Evolutionary conservation across 768 basidiomycete genomes (phyloP).

Genomic region (Tricholoma terreum): DNA sequence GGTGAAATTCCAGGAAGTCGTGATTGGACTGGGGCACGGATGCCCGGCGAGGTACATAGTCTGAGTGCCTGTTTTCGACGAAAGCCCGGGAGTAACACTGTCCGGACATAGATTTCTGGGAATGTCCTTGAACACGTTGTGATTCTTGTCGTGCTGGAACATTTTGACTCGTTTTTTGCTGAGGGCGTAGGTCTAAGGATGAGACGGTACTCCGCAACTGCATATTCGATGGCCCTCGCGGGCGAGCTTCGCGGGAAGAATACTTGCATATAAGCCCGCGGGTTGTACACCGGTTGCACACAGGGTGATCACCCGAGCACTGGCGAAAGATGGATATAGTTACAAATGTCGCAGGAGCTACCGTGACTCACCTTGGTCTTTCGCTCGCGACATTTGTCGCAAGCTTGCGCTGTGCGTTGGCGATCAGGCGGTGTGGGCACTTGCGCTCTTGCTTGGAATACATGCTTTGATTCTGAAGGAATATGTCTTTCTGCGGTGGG

Average conservation of each 20-base stretch:
- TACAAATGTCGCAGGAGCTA: not conserved
- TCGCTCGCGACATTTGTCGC: slow-evolving; percentile 53
- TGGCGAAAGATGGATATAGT: slow-evolving; percentile 16
- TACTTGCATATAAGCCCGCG: slow-evolving; percentile 53
- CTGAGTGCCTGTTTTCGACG: slow-evolving; percentile 1
- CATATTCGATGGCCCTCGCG: slow-evolving; percentile 29
- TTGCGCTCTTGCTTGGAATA: slow-evolving; percentile 8
- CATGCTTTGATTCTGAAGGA: slow-evolving; percentile 14
- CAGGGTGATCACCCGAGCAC: slow-evolving; percentile 59
- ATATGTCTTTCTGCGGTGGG: slow-evolving; percentile 8
- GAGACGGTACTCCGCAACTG: slow-evolving; percentile 26
- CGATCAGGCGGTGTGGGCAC: slow-evolving; percentile 23
- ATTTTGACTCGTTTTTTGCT: slow-evolving; percentile 4
- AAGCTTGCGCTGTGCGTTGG: slow-evolving; percentile 50
- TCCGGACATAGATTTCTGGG: slow-evolving; percentile 1
- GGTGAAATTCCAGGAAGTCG: not conserved
- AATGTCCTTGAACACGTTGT: slow-evolving; percentile 1
- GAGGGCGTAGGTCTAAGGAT: slow-evolving; percentile 20
- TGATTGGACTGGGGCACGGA: slow-evolving; percentile 14
- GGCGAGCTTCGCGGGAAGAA: slow-evolving; percentile 36
- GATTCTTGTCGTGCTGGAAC: slow-evolving; percentile 5
- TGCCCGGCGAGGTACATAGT: slow-evolving; percentile 13
- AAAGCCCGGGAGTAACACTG: slow-evolving; percentile 3
- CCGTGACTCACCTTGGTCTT: slow-evolving; percentile 60
- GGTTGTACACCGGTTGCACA: slow-evolving; percentile 47